phyloP scores from a whole-genome alignment of 2,329 filamentous ascomycete genomes.

The Ambrosiella cleistominuta region DNA sequence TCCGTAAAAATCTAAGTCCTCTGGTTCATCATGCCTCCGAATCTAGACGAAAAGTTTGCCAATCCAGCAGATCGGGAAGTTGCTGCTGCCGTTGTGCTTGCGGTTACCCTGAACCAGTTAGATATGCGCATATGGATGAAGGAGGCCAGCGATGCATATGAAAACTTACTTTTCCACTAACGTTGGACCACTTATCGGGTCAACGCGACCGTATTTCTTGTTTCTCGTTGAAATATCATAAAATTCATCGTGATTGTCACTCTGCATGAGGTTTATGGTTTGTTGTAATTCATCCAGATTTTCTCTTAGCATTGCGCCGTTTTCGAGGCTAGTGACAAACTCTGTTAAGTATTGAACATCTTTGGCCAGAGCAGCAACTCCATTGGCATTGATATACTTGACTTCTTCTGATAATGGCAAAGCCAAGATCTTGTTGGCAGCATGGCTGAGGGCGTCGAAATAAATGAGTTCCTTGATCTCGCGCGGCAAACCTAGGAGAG shows the following conservation, averaged over 20 bases:
- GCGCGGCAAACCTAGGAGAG: conserved; percentile 76
- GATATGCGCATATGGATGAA: background rate
- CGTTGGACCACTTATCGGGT: conserved; percentile 73
- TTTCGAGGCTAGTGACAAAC: conserved; percentile 76
- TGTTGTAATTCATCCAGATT: conserved; percentile 88
- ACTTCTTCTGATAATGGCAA: conserved; percentile 65
- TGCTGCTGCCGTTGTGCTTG: conserved; percentile 36
- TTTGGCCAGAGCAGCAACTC: conserved; percentile 60
- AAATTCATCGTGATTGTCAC: conserved; percentile 88
- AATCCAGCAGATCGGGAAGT: conserved; percentile 42
- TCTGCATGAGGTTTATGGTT: conserved; percentile 73
- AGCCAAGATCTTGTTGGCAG: conserved; percentile 65
- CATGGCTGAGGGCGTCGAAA: conserved; percentile 86
- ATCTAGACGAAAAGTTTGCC: conserved; percentile 56
- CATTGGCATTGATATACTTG: conserved; percentile 72
- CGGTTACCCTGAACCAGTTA: conserved; percentile 38
- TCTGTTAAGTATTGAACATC: conserved; percentile 71
- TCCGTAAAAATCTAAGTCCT: background rate
- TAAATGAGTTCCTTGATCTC: conserved; percentile 97
- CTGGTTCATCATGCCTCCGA: conserved; percentile 30
- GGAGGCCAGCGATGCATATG: background rate
- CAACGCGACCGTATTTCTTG: conserved; percentile 84
- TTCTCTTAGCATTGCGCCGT: conserved; percentile 66
- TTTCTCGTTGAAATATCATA: conserved; percentile 82
- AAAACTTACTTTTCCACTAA: conserved; percentile 69